Evolutionary conservation across 306 rosid species (phyloP).

Genomic region (Hylodesmum podocarpum): DNA sequence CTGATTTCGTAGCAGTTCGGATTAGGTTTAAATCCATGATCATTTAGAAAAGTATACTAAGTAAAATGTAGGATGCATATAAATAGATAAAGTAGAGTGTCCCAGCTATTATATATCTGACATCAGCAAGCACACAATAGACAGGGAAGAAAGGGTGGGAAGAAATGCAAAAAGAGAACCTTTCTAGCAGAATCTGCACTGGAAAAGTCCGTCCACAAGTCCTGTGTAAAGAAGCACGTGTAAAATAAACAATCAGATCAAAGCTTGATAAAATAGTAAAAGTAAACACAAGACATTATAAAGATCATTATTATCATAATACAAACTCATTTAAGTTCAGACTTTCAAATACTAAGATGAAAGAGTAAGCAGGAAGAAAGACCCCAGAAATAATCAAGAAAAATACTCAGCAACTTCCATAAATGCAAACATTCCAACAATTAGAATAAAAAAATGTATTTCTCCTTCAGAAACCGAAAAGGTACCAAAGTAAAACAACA

Average conservation of each 20-base stretch:
- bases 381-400: background rate
- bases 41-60: background rate
- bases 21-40: constrained; percentile 14
- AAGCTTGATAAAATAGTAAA: background rate
- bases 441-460: background rate
- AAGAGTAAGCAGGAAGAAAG: background rate
- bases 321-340: background rate
- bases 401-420: background rate
- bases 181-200: constrained; percentile 74
- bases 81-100: background rate
- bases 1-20: constrained; percentile 30
- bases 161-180: constrained; percentile 40
- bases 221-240: constrained; percentile 41
- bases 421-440: background rate
- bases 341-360: background rate
- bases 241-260: background rate
- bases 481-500: background rate
- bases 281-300: background rate
- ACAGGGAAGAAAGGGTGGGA: background rate
- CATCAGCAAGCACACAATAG: background rate
- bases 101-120: background rate
- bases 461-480: background rate
- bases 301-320: background rate
- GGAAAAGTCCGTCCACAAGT: constrained; percentile 62
- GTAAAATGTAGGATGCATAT: background rate